Evolutionary conservation across 1,284 basidiomycete species (phyloP).

Genomic region (Cryptococcus maquisensis): DNA sequence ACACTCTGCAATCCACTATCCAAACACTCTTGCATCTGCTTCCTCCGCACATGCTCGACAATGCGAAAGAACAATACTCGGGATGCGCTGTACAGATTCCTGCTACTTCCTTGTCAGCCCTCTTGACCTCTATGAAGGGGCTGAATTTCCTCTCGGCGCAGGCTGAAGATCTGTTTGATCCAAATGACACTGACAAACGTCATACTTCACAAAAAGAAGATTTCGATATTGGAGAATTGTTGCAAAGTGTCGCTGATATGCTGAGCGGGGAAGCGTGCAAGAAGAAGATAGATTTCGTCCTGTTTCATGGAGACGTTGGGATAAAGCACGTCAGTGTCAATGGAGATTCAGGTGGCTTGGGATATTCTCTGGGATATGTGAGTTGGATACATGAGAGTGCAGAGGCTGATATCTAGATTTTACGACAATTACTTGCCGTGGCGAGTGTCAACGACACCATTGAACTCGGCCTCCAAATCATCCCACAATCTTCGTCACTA

Average conservation of each 20-base stretch:
- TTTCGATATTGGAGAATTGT: conserved; percentile 65
- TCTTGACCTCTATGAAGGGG: conserved; percentile 83
- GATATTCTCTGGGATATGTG: conserved; percentile 76
- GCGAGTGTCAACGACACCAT: conserved; percentile 72
- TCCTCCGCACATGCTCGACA: conserved; percentile 80
- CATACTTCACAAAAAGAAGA: conserved; percentile 28
- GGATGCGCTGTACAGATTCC: conserved; percentile 79
- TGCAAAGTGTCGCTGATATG: conserved; percentile 75
- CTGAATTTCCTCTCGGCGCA: conserved; percentile 85
- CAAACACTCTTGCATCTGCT: conserved; percentile 83
- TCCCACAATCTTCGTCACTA: conserved; percentile 43
- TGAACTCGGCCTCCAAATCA: conserved; percentile 76
- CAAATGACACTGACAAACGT: not conserved
- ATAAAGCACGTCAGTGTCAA: conserved; percentile 76
- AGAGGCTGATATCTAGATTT: conserved; percentile 55
- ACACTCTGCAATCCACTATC: conserved; percentile 78
- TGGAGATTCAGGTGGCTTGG: conserved; percentile 77
- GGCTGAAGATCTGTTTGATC: conserved; percentile 42
- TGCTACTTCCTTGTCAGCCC: conserved; percentile 75
- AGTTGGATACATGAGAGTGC: conserved; percentile 39
- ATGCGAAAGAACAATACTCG: conserved; percentile 84
- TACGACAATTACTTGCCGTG: conserved; percentile 74
- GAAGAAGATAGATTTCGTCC: conserved; percentile 75
- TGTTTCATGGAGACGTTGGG: conserved; percentile 79
- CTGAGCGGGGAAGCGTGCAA: conserved; percentile 78